Evolutionary conservation across 2,329 filamentous ascomycete genomes (phyloP).

Genomic region (Arachnopeziza araneosa): DNA sequence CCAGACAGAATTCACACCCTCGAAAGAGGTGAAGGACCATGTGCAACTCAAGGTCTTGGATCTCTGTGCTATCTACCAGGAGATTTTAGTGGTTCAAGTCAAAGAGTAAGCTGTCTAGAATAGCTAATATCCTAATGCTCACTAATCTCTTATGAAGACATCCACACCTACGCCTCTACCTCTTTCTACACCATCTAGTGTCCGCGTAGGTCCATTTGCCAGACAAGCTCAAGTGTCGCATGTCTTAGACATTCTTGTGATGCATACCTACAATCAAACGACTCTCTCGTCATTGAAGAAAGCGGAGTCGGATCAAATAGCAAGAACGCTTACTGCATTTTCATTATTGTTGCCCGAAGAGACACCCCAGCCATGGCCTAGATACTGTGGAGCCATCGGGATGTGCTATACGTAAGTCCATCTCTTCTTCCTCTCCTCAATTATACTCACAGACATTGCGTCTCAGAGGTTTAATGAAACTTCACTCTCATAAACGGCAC

Average conservation of each 20-base stretch:
- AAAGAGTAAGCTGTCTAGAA: conserved; percentile 1
- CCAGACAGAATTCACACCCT: conserved; percentile 10
- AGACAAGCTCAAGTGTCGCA: conserved; percentile 19
- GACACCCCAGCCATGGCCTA: conserved; percentile 16
- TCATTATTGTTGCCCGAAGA: conserved; percentile 18
- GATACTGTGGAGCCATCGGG: conserved; percentile 18
- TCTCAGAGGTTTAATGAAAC: conserved; percentile 13
- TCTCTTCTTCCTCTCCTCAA: not conserved
- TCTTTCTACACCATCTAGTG: conserved; percentile 13
- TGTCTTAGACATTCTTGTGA: conserved; percentile 11
- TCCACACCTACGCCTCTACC: conserved; percentile 10
- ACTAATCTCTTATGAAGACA: not conserved
- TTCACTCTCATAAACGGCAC: conserved; percentile 10
- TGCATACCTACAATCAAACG: conserved; percentile 6
- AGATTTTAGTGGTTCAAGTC: conserved; percentile 11
- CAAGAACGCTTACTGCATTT: conserved; percentile 16
- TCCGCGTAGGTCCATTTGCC: conserved; percentile 16
- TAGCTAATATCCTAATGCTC: not conserved
- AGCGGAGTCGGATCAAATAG: conserved; percentile 15
- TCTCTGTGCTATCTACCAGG: conserved; percentile 10
- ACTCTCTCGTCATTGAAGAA: not conserved
- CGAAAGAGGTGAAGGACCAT: conserved; percentile 9
- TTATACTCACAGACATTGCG: not conserved
- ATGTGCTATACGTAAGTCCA: conserved; percentile 16
- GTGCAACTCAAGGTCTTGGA: conserved; percentile 12